A percentile compares a stretch with the other conserved stretches of the same genome.
phyloP scores from a whole-genome alignment of 148 eudicot species.

The Cornus controversa region DNA sequence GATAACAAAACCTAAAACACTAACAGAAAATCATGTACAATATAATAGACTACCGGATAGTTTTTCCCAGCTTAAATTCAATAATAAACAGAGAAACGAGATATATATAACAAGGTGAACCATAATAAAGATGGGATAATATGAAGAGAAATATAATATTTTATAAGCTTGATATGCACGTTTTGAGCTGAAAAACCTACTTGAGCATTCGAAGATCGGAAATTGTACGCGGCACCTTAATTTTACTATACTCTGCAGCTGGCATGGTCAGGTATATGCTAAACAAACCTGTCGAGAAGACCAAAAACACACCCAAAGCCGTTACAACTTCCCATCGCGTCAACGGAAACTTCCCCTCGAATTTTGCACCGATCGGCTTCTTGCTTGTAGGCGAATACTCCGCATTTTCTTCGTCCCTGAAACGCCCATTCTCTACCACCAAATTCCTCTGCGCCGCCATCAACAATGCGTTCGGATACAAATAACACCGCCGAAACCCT shows the following conservation, averaged over 20 bases:
- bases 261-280: constrained; percentile 79
- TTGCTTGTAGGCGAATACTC: constrained; percentile 74
- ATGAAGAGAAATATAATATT: not conserved
- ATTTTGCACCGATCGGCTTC: constrained; percentile 27
- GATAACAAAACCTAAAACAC: too few relatives aligned
- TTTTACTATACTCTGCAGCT: constrained; percentile 64
- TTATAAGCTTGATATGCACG: not conserved
- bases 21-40: too few relatives aligned
- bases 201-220: constrained; percentile 88
- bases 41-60: too few relatives aligned
- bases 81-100: not conserved
- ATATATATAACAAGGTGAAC: too few relatives aligned
- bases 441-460: constrained; percentile 79
- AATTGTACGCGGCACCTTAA: constrained; percentile 75
- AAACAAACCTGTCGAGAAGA: constrained; percentile 54
- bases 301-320: constrained; percentile 53
- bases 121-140: not conserved
- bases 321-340: constrained; percentile 57
- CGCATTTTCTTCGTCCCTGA: constrained; percentile 49
- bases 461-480: not conserved
- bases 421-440: constrained; percentile 35
- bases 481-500: too few relatives aligned
- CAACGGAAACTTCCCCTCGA: constrained; percentile 52
- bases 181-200: constrained; percentile 34
- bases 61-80: too few relatives aligned